Conservation (phyloP, 2,329 filamentous ascomycete species). For the Epichloe aotearoae region DNA sequence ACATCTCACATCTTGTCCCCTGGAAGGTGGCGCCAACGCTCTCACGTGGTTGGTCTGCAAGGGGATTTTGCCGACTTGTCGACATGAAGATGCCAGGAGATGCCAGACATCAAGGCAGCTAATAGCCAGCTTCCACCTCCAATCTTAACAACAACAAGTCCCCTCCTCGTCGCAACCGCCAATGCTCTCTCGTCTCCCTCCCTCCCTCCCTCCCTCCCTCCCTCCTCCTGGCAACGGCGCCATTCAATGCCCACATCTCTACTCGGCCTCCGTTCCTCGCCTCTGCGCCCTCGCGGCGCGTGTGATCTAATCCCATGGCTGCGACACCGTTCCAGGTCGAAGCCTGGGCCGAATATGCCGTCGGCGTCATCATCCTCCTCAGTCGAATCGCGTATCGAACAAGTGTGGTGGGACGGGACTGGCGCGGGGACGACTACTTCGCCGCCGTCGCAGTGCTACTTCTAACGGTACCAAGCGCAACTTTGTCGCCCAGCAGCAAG, state of each 20-base stretch:
- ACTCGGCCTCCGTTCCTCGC: background rate
- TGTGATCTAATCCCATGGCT: background rate
- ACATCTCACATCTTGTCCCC: background rate
- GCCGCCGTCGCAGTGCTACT: constrained; percentile 22
- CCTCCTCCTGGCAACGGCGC: background rate
- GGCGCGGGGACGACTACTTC: constrained; percentile 31
- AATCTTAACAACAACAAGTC: background rate
- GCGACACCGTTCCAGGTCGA: constrained; percentile 29
- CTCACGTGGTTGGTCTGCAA: background rate
- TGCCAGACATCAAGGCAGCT: background rate
- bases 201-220: too few relatives aligned
- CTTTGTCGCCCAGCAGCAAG: background rate
- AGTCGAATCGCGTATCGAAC: constrained; percentile 25
- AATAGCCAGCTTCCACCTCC: background rate
- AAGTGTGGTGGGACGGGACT: constrained; percentile 25
- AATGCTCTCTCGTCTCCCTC: too few relatives aligned
- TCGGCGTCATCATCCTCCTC: constrained; percentile 24
- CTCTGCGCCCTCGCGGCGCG: background rate
- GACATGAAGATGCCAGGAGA: too few relatives aligned
- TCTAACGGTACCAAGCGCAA: constrained; percentile 20
- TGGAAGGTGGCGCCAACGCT: background rate
- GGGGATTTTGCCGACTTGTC: background rate
- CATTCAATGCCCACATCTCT: background rate
- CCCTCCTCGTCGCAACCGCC: background rate
- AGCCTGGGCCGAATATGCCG: constrained; percentile 29